Percentiles rank a stretch among this genome's conserved stretches.
phyloP scores from a whole-genome alignment of 2,329 filamentous ascomycete genomes.

The Pseudogymnoascus sp. region DNA sequence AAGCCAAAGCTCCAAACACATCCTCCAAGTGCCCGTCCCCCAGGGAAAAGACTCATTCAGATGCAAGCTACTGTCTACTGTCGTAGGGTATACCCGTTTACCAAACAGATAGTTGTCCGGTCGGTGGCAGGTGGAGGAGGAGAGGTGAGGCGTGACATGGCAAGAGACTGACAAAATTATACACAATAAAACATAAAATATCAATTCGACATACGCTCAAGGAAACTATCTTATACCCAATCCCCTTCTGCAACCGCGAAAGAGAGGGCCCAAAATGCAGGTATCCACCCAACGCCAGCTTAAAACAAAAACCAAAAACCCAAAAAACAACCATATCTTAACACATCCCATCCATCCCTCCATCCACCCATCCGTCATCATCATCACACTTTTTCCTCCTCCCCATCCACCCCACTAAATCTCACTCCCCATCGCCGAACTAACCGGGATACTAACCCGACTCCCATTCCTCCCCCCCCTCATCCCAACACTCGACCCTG shows the following conservation, averaged over 20 bases:
- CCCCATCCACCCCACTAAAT: not conserved
- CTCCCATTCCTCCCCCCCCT: constrained; percentile 1
- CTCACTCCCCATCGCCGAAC: not conserved
- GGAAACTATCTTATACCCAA: constrained; percentile 8
- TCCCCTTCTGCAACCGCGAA: constrained; percentile 1
- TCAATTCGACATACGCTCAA: constrained; percentile 1
- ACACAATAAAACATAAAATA: not conserved
- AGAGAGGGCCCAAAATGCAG: constrained; percentile 4
- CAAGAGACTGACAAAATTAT: too few relatives aligned
- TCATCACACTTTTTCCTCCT: constrained; percentile 3
- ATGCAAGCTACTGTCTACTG: too few relatives aligned
- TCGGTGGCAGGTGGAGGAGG: too few relatives aligned
- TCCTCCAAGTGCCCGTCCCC: too few relatives aligned
- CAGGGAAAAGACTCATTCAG: too few relatives aligned
- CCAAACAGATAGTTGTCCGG: too few relatives aligned
- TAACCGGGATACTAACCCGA: not conserved
- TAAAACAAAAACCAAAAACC: not conserved
- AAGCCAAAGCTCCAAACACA: too few relatives aligned
- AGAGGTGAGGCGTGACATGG: too few relatives aligned
- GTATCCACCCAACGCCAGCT: constrained; percentile 8
- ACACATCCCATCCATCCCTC: not conserved
- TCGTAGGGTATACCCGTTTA: too few relatives aligned
- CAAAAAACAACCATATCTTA: constrained; percentile 4
- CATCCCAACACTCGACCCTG: constrained; percentile 13
- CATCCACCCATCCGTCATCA: not conserved